Base-by-base conservation (phyloP, 305 asterid genomes). In the Ajuga reptans region DNA sequence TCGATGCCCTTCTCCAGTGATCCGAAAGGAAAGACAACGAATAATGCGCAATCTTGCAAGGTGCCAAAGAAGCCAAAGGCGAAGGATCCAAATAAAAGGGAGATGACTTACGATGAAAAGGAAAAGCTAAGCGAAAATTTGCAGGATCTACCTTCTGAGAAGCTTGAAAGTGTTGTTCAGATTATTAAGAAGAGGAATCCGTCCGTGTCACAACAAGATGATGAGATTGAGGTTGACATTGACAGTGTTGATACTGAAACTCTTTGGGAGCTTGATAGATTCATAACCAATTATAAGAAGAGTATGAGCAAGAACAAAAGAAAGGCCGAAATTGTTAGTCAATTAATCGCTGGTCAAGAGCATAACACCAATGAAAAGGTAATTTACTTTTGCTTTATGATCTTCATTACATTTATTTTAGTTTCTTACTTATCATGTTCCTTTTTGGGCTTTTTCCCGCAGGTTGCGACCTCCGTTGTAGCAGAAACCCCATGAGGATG, bases 261-360 rank as follows among this genome's bases (percentile, higher is more conserved):
- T 11, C 84, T 89, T 15, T 89, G 93, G 93, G 93, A 89, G 81
- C 96, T 89, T 34, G 93, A 89, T 81, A 79, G 96, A 66, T 87
- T 85, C 72, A 91, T 89, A 72, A 83, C 88, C 15, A 86, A 85
- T 73, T 84, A 74, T 85, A 89, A 85, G 75, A 89, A 87, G 85
- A 79, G 83, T 76, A 72, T 89, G 83, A 89, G 87, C 89, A 89
- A 86, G 80, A 74, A 83, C 47, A 86, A 79, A 79, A 78, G 87
- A 72, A 81, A 82, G 64, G 89, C 91, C 71, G 91, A 86, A 69
- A 82, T 77, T 29, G 86, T 85, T 58, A 83, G 36, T 54, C 93
- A 75, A 77, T 43, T 68, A 66, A 49, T 21, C 12, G 66, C 68
- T 36, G 81, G 41, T 74, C 64, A 54, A 54, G 85, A 79, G 76